Evolutionary conservation across 768 basidiomycete species (phyloP).

Genomic region (Auricularia sp.): DNA sequence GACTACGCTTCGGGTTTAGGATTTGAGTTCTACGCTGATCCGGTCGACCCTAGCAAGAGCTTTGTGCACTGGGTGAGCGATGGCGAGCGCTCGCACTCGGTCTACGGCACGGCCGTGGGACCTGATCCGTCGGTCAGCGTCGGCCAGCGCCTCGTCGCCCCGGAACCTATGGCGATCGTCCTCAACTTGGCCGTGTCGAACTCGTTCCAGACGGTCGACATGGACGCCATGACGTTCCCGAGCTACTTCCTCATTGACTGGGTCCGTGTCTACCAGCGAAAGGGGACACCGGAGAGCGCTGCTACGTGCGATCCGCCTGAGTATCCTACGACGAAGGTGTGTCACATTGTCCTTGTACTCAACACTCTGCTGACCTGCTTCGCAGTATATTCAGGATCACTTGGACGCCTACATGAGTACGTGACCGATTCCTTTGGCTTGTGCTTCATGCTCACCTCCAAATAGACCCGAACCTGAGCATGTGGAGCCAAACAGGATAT

Average conservation of each 20-base stretch:
- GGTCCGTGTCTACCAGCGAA: slow-evolving; percentile 69
- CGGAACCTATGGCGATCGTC: slow-evolving; percentile 87
- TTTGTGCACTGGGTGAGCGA: slow-evolving; percentile 79
- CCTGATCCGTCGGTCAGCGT: slow-evolving; percentile 52
- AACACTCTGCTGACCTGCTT: too few species aligned
- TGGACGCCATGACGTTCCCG: slow-evolving; percentile 54
- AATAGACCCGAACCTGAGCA: slow-evolving; percentile 18
- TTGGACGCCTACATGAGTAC: slow-evolving; percentile 38
- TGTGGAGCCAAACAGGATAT: slow-evolving; percentile 22
- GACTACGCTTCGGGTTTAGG: slow-evolving; percentile 18
- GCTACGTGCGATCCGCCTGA: slow-evolving; percentile 56
- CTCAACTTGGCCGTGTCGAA: slow-evolving; percentile 59
- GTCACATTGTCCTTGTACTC: too few species aligned
- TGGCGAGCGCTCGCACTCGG: slow-evolving; percentile 59
- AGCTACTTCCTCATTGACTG: slow-evolving; percentile 66
- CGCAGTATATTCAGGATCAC: slow-evolving; percentile 45
- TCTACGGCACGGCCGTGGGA: slow-evolving; percentile 56
- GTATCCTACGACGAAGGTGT: slow-evolving; percentile 47
- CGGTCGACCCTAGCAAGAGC: slow-evolving; percentile 50
- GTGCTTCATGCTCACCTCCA: neutral
- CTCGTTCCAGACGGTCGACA: slow-evolving; percentile 55
- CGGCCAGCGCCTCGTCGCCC: slow-evolving; percentile 57
- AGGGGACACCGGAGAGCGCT: slow-evolving; percentile 41
- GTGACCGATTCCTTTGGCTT: neutral
- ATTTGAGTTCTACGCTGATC: slow-evolving; percentile 74